phyloP scores from a whole-genome alignment of 2,329 filamentous ascomycete species.

The Cercospora beticola region DNA sequence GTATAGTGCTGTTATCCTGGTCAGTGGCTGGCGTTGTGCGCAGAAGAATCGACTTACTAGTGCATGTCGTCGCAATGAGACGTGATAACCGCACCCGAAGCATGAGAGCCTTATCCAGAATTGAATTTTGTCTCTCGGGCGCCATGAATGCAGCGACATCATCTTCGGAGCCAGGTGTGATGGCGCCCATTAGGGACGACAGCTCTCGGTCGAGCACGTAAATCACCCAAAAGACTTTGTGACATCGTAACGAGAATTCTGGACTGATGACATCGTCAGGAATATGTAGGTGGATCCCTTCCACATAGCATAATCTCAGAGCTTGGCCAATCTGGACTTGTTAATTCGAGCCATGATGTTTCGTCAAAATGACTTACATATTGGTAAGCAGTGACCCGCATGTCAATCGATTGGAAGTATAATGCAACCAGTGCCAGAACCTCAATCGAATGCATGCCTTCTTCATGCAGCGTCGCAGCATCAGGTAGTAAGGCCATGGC shows the following conservation, averaged over 20 bases:
- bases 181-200: slow-evolving; percentile 55
- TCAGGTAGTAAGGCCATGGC: slow-evolving; percentile 5
- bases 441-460: slow-evolving; percentile 14
- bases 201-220: slow-evolving; percentile 56
- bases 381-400: slow-evolving; percentile 20
- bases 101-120: slow-evolving; percentile 14
- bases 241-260: slow-evolving; percentile 39
- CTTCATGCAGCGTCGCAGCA: slow-evolving; percentile 16
- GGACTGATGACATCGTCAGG: slow-evolving; percentile 12
- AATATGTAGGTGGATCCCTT: slow-evolving; percentile 16
- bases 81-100: slow-evolving; percentile 13
- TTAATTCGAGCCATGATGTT: not conserved
- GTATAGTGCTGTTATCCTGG: not conserved
- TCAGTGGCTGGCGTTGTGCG: not conserved
- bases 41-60: not conserved
- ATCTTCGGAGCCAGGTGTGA: slow-evolving; percentile 52
- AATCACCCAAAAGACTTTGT: slow-evolving; percentile 56
- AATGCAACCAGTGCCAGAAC: slow-evolving; percentile 17
- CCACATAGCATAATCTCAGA: slow-evolving; percentile 39
- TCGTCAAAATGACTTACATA: slow-evolving; percentile 4
- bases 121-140: slow-evolving; percentile 7
- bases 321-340: slow-evolving; percentile 49
- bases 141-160: slow-evolving; percentile 46
- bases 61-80: slow-evolving; percentile 16
- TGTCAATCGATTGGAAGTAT: slow-evolving; percentile 22